Conservation (phyloP, 1,284 basidiomycete species). For the Tausonia pullulans region DNA sequence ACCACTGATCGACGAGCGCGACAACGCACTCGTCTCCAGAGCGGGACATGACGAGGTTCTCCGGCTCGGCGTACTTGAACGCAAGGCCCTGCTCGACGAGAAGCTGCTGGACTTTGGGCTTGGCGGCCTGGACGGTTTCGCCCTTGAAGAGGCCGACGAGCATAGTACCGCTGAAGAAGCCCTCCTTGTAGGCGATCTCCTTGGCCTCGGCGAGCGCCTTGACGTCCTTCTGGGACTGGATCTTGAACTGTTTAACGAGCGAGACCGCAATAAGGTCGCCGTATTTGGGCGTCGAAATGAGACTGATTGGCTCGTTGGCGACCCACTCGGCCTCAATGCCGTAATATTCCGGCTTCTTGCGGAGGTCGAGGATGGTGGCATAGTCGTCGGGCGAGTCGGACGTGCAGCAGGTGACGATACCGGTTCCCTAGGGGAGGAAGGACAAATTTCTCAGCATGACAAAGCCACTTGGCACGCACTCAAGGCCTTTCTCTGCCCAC, state of each 20-base stretch:
- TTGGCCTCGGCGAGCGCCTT: conserved; percentile 93
- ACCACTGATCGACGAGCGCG: conserved; percentile 98
- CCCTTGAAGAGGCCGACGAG: conserved; percentile 80
- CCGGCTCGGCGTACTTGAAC: conserved; percentile 90
- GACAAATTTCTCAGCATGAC: neutral
- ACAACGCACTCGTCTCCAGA: conserved; percentile 95
- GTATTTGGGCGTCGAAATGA: conserved; percentile 78
- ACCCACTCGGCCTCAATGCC: conserved; percentile 88
- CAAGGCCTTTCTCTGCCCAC: conserved; percentile 29
- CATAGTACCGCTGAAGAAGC: conserved; percentile 92
- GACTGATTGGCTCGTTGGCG: conserved; percentile 72
- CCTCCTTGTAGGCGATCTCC: conserved; percentile 96
- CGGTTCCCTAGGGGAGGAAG: conserved; percentile 59
- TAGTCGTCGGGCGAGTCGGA: conserved; percentile 98
- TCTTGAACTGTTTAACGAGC: conserved; percentile 81
- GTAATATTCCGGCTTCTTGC: conserved; percentile 96
- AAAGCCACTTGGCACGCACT: neutral
- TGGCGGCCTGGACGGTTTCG: conserved; percentile 76
- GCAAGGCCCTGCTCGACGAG: conserved; percentile 72
- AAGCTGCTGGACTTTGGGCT: conserved; percentile 71
- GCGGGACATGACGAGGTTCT: conserved; percentile 78
- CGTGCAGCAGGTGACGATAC: conserved; percentile 95
- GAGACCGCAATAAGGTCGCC: conserved; percentile 85
- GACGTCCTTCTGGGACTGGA: conserved; percentile 87
- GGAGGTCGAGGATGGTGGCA: conserved; percentile 78